phyloP scores from a whole-genome alignment of 2,329 filamentous ascomycete genomes.

The Fusarium sp. region DNA sequence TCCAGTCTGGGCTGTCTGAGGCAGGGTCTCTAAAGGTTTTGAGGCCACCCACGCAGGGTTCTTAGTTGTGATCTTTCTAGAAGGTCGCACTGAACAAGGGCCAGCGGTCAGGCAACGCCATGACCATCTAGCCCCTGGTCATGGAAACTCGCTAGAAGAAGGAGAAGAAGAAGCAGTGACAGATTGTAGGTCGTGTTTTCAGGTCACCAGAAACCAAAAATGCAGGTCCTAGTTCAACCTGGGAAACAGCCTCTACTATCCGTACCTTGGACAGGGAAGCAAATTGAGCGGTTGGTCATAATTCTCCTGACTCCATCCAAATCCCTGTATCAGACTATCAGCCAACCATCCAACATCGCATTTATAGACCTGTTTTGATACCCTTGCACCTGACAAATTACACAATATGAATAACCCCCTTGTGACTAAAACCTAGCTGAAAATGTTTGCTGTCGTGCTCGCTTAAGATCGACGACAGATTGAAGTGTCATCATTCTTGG shows the following conservation, averaged over 20 bases:
- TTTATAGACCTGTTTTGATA: too few species aligned
- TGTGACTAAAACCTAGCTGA: background rate
- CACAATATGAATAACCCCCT: background rate
- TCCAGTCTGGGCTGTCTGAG: background rate
- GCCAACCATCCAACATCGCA: too few species aligned
- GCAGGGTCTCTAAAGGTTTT: background rate
- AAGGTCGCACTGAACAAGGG: slow-evolving; percentile 33
- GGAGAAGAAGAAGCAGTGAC: slow-evolving; percentile 38
- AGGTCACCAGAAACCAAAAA: slow-evolving; percentile 21
- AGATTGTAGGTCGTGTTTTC: slow-evolving; percentile 31
- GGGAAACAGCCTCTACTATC: background rate
- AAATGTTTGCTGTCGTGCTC: background rate
- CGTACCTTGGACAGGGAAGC: background rate
- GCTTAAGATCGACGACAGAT: background rate
- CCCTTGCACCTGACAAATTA: background rate
- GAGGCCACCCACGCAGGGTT: slow-evolving; percentile 5
- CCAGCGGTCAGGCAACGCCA: slow-evolving; percentile 36
- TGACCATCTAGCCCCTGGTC: slow-evolving; percentile 40
- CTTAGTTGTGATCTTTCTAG: slow-evolving; percentile 24
- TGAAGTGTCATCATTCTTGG: background rate
- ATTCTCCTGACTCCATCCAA: background rate
- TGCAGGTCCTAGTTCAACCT: background rate
- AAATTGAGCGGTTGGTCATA: background rate
- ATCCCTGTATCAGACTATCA: too few species aligned
- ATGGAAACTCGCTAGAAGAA: slow-evolving; percentile 46